These are phyloP conservation scores for Ustilago shanxiensis DNA, from an alignment of 1,284 basidiomycete genomes.

Conservation along the genomic window DNA sequence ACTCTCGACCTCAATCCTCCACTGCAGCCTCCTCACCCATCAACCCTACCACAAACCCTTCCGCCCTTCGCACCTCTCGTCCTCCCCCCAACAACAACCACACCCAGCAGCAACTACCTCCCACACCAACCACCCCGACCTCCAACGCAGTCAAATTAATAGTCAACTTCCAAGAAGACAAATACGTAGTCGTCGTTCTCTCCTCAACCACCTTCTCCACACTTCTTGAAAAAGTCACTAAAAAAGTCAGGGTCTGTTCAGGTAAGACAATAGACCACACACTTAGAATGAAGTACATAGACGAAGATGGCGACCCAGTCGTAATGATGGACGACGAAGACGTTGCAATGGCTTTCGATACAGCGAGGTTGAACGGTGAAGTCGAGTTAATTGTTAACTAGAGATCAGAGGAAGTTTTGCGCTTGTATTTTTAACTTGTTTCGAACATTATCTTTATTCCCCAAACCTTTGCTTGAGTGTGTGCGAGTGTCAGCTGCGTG, in stretches of 20 bases:
- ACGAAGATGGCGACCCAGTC: conserved; percentile 68
- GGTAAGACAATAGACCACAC: conserved; percentile 35
- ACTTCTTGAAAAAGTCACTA: conserved; percentile 87
- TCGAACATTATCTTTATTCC: neutral
- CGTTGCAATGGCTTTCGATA: conserved; percentile 66
- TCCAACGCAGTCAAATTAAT: conserved; percentile 67
- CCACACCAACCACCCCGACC: neutral
- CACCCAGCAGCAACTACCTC: neutral
- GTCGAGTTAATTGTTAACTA: conserved; percentile 50
- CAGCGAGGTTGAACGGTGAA: conserved; percentile 31
- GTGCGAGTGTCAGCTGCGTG: too few relatives aligned
- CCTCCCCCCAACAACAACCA: neutral
- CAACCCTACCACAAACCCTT: conserved; percentile 21
- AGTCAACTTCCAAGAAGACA: conserved; percentile 87
- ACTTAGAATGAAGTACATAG: conserved; percentile 59
- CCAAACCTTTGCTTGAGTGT: too few relatives aligned
- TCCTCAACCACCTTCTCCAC: conserved; percentile 81
- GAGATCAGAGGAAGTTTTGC: neutral
- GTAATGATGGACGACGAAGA: conserved; percentile 67
- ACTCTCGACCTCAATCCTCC: conserved; percentile 51
- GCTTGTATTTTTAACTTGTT: conserved; percentile 13
- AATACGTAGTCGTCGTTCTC: conserved; percentile 90
- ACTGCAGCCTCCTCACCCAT: conserved; percentile 62
- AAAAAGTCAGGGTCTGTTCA: conserved; percentile 83
- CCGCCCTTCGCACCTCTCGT: conserved; percentile 8